These are phyloP conservation scores for Kodamaea kaohsiungensis DNA, from an alignment of 805 yeast genomes.

Conservation along the genomic window DNA sequence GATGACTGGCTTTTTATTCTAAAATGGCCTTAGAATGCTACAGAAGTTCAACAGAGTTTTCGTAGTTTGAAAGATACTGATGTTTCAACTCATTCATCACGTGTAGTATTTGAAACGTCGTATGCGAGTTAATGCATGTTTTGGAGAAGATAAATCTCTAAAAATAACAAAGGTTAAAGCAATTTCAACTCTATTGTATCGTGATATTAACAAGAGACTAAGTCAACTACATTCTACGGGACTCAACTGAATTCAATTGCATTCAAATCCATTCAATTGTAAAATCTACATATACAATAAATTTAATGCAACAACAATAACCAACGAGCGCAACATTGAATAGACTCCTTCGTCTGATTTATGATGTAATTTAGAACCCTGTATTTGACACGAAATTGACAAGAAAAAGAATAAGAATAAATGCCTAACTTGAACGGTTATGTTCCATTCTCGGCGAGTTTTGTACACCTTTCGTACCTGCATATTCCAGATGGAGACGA, in stretches of 20 bases:
- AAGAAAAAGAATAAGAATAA: background rate
- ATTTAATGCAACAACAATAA: too few relatives aligned
- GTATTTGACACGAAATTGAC: background rate
- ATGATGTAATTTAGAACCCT: background rate
- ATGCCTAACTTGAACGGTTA: background rate
- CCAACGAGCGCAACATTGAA: background rate
- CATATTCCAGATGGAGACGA: background rate
- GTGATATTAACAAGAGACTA: too few relatives aligned
- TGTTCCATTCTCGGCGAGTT: background rate
- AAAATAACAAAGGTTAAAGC: background rate
- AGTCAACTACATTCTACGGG: too few relatives aligned
- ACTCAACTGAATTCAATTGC: too few relatives aligned
- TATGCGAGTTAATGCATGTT: background rate
- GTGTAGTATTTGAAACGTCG: background rate
- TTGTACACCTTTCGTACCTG: background rate
- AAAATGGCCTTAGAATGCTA: background rate
- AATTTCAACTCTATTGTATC: too few relatives aligned
- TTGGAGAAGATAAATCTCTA: background rate
- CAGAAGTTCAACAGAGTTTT: background rate
- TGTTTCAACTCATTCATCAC: background rate
- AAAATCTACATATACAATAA: too few relatives aligned
- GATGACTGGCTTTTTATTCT: background rate
- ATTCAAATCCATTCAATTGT: too few relatives aligned
- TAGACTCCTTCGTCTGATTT: background rate
- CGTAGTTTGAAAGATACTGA: background rate